phyloP scores from a whole-genome alignment of 768 basidiomycete genomes.

The Thelephora ganbajun region DNA sequence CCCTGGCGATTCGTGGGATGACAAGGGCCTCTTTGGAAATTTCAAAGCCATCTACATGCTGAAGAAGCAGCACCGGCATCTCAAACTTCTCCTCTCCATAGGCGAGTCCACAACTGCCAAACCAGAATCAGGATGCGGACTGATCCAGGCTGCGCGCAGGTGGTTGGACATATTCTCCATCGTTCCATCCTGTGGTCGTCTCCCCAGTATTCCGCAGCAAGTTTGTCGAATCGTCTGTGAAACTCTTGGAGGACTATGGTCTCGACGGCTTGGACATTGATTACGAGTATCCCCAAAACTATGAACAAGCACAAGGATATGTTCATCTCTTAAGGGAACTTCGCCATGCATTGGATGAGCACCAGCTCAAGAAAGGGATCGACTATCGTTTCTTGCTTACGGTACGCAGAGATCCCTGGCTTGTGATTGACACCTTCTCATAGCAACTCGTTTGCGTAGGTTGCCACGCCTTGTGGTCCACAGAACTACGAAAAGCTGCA shows the following conservation, averaged over 20 bases:
- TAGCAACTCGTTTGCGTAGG: slow-evolving; percentile 32
- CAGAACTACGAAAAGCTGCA: slow-evolving; percentile 72
- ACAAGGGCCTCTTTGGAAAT: slow-evolving; percentile 84
- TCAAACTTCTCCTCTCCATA: slow-evolving; percentile 76
- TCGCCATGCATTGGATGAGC: slow-evolving; percentile 58
- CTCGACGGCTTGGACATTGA: slow-evolving; percentile 87
- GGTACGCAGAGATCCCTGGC: slow-evolving; percentile 26
- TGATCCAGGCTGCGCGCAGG: slow-evolving; percentile 24
- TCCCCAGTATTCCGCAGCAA: slow-evolving; percentile 43
- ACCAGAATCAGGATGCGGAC: no score
- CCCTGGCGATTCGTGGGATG: slow-evolving; percentile 91
- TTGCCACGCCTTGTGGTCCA: slow-evolving; percentile 87
- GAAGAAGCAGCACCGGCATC: slow-evolving; percentile 73
- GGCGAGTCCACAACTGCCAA: not conserved
- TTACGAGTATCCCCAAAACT: slow-evolving; percentile 78
- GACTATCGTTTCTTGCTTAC: slow-evolving; percentile 60
- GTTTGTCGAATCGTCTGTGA: slow-evolving; percentile 73
- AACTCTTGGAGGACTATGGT: slow-evolving; percentile 81
- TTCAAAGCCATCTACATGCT: slow-evolving; percentile 87
- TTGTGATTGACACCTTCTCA: no score
- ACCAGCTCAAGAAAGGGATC: slow-evolving; percentile 51
- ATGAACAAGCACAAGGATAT: slow-evolving; percentile 70
- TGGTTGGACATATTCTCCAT: slow-evolving; percentile 88
- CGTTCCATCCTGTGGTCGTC: slow-evolving; percentile 73
- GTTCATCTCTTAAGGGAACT: slow-evolving; percentile 69